Conservation (phyloP, 257 asterid species). For the Penstemon newberryi region DNA sequence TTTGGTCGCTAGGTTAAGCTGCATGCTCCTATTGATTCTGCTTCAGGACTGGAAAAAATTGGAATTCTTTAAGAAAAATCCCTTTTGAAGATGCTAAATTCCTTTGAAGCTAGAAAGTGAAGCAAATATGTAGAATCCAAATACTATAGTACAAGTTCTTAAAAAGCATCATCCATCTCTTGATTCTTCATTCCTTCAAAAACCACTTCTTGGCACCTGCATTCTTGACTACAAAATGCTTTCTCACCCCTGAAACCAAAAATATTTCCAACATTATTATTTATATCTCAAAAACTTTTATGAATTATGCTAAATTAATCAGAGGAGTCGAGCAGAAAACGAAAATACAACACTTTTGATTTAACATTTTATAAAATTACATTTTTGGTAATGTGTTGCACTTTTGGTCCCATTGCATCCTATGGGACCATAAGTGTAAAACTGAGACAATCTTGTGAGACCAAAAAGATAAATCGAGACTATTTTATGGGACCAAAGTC, state of each 20-base stretch:
- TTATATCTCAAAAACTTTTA: neutral
- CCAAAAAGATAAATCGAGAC: too few species aligned
- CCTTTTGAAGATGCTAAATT: constrained; percentile 33
- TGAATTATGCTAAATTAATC: too few species aligned
- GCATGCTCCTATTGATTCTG: constrained; percentile 24
- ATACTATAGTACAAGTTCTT: constrained; percentile 8
- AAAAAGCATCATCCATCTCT: constrained; percentile 30
- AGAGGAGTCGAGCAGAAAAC: too few species aligned
- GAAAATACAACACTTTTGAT: too few species aligned
- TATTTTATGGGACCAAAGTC: too few species aligned
- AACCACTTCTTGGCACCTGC: constrained; percentile 67
- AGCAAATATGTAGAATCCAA: constrained; percentile 29
- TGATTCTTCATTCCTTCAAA: constrained; percentile 41
- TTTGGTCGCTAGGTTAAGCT: neutral
- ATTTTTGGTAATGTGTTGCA: too few species aligned
- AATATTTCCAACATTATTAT: neutral
- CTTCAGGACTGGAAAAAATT: constrained; percentile 28
- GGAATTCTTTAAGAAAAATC: constrained; percentile 27
- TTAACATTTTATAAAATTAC: too few species aligned
- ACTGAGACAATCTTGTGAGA: too few species aligned
- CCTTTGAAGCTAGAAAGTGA: constrained; percentile 39
- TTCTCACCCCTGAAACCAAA: constrained; percentile 59
- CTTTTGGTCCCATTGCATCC: too few species aligned
- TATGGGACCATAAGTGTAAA: too few species aligned
- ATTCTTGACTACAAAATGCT: constrained; percentile 76